phyloP scores from a whole-genome alignment of 2,329 filamentous ascomycete species.

The Phoma sp. region DNA sequence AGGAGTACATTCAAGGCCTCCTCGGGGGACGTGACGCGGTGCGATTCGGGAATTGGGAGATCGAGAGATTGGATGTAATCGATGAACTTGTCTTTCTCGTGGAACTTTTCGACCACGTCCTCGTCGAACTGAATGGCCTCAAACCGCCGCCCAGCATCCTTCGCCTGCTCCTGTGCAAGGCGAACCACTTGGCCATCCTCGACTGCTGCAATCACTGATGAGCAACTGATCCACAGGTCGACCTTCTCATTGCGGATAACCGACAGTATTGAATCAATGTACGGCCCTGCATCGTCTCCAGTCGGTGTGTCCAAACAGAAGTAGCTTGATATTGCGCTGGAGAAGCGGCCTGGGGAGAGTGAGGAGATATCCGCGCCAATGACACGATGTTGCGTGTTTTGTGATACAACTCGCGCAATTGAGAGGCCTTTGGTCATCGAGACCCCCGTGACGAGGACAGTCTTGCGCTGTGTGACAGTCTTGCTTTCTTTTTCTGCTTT shows the following conservation, averaged over 20 bases:
- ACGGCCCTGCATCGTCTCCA: conserved; percentile 53
- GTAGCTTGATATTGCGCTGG: conserved; percentile 63
- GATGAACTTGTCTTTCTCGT: conserved; percentile 72
- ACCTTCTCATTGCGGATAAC: conserved; percentile 68
- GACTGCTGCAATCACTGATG: conserved; percentile 69
- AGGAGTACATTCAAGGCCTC: conserved; percentile 63
- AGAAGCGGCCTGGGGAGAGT: conserved; percentile 59
- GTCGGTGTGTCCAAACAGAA: conserved; percentile 55
- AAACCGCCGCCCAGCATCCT: conserved; percentile 59
- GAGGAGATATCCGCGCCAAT: conserved; percentile 70
- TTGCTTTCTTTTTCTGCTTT: conserved; percentile 20
- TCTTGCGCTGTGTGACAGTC: conserved; percentile 50
- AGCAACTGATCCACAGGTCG: conserved; percentile 77
- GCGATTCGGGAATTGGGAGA: conserved; percentile 51
- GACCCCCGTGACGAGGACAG: conserved; percentile 74
- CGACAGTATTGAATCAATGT: conserved; percentile 64
- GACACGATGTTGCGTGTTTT: conserved; percentile 69
- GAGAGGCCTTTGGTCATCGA: conserved; percentile 75
- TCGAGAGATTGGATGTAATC: conserved; percentile 60
- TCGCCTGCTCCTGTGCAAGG: conserved; percentile 58
- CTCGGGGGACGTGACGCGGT: conserved; percentile 60
- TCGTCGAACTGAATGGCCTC: conserved; percentile 70
- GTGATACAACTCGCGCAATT: conserved; percentile 70
- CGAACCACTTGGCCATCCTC: conserved; percentile 70
- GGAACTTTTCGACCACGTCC: conserved; percentile 63